Base-by-base conservation (phyloP, 306 rosid species). In the Citrullus amarus region DNA sequence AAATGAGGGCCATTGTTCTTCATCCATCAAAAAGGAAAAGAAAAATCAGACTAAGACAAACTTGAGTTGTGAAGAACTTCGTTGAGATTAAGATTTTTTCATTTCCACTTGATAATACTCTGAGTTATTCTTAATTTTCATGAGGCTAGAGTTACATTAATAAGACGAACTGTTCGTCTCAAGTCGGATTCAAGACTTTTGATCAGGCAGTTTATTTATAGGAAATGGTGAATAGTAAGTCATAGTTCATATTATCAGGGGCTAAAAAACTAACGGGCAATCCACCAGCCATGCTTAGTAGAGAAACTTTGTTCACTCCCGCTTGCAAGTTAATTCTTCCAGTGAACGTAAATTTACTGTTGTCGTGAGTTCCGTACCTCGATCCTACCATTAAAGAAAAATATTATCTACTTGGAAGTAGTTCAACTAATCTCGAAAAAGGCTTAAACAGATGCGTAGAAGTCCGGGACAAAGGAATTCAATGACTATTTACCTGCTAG, bases 1-100 rank as follows among this genome's bases (percentile, higher is more conserved):
- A 86, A 93, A 69, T 89, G 98, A 15, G 79, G 12, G 73, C 98
- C 98, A 53, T 84, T 90, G 88, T 93, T 93, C 98, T 93, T 77
- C 76, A 72, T 70, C n/a, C 76, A 70, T 58, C 76, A 14, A 25
- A 46, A 70, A 22, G 57, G 32, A n/a, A 44, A 46, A 46, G 69
- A 62, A 62, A 11, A 44, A 46, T 17, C 8, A 70, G 46, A 70
- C 32, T 0, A 12, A 70, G 57, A 44, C 12, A 46, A 70, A 44
- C 76, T n/a, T 20, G 57, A 46, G 51, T 22, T 70, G 36, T 10
- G 32, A 41, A 20, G 13, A 22, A 70, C 50, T 70, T 70, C n/a
- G 15, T 13, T 32, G 9, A 59, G 22, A 59, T 60, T 56, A 22
- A 28, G 66, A 25, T 30, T 73, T 73, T 25, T 25, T 28, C 77